Evolutionary conservation across 768 basidiomycete species (phyloP), one percentile per base, ranked within the genome.

Genomic region (Leucosporidium scottii): DNA sequence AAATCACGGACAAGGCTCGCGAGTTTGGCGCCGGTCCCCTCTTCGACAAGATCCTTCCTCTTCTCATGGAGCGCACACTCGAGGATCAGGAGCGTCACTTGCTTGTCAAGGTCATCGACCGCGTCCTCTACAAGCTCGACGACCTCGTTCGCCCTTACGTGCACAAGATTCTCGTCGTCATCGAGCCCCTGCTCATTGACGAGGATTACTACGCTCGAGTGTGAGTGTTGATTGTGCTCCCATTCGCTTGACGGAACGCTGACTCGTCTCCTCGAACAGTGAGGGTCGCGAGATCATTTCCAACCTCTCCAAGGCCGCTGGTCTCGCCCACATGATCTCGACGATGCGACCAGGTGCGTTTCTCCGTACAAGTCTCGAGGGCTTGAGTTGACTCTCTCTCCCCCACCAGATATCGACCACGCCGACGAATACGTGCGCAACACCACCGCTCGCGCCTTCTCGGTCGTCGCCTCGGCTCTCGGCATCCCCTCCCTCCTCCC

Each of bases 211-310:
- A 81, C 67, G 81, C 81, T 5, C 67, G 75, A 47, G 74, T 76
- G 55, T 67, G 21, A 47, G 66, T 59, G 39, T 44, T 12, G 39
- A 15, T 8, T 21, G 30, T 36, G 5, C 27, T 55, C 21, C 34
- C 18, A 1, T 8, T 54, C 44, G 17, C 23, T 1, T 30, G 17
- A 20, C 21, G 10, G 47, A 27, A 18, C 15, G 12, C 23, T 30
- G 20, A 15, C 54, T 57, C 17, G 28, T 39, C 79, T 92, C 91
- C 74, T 89, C 89, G 56, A 90, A 92, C 78, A 93, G 97, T 53
- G 96, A 98, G 81, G 96, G 96, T 72, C 91, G 94, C 44, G 96
- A 99, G 82, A 98, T 99, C 78, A 99, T 98, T 74, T 94, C 91
- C 74, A 99, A 98, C 79, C 82, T 98, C 51, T 94, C 96, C 34